Base-by-base conservation (phyloP, 2,329 filamentous ascomycete genomes). In the Paecilomyces sp. region DNA sequence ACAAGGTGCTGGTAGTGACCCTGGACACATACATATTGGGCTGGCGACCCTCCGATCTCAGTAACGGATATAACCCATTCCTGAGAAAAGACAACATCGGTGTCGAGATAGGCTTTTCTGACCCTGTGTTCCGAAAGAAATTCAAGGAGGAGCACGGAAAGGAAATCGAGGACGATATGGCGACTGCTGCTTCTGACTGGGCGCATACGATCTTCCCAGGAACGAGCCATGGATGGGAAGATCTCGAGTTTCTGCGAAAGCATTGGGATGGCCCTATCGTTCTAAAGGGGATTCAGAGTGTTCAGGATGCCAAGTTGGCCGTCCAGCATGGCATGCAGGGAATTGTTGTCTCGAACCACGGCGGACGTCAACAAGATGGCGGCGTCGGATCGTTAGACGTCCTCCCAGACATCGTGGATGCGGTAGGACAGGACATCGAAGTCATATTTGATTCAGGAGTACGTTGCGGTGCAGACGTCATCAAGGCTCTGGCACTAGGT, bases 11-110 rank as follows among this genome's bases (percentile, higher is more conserved):
- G 0, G 83, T 91, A 4, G 85, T 91, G 0, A 91, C 89, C 0
- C 77, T 91, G 0, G 89, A 91, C 71, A 90, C 88, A 0, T 89
- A 85, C 68, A 81, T 80, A 12, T 77, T 91, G 13, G 83, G 81
- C 0, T 91, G 88, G 88, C 77, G 89, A 33, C 88, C 87, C 0
- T 78, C 77, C 0, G 88, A 90, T 66, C 78, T 90, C 0, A 85
- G 88, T 61, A 77, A 79, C 3, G 81, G 78, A 47, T 47, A 47
- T 18, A 47, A 47, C n/a, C 36, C 36, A 8, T 47, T 47, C 60
- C 30, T 68, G 5, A 54, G 65, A 1, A 55, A 58, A 12, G 66
- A 67, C 28, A 61, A 62, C 3, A 73, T 83, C 6, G 88, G 87
- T 1, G 81, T 83, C 50, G 77, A 81, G 52, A 78, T 86, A 1